Percentiles rank a stretch among this genome's conserved stretches.
phyloP scores from a whole-genome alignment of 140 eudicot genomes.

The Anethum foeniculum region DNA sequence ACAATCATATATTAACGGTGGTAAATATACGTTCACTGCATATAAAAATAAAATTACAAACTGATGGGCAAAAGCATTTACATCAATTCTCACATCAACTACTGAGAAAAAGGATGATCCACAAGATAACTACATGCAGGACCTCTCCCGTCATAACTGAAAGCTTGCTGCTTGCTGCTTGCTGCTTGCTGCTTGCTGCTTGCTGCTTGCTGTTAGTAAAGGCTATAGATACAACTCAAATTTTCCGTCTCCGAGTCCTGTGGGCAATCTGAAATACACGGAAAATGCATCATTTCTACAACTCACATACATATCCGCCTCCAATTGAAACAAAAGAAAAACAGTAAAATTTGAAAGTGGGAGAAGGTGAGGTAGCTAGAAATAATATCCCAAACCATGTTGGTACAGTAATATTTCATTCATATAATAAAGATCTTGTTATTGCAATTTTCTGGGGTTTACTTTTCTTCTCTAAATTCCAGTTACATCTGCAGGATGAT shows the following conservation, averaged over 20 bases:
- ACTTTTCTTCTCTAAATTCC: background rate
- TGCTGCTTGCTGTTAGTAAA: background rate
- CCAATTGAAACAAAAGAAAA: background rate
- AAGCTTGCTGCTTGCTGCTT: constrained; percentile 1
- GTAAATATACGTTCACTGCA: background rate
- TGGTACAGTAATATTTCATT: background rate
- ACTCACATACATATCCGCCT: background rate
- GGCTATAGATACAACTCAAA: constrained; percentile 5
- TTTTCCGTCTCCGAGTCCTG: constrained; percentile 35
- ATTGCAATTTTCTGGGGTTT: background rate
- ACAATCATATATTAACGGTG: background rate
- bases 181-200: constrained; percentile 6
- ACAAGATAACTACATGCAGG: background rate
- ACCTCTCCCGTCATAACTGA: background rate
- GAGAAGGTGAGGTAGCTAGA: background rate
- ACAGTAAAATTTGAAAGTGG: background rate
- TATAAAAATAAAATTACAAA: background rate
- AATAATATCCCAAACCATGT: background rate
- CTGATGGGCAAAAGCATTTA: background rate
- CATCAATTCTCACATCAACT: background rate
- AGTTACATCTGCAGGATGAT: background rate
- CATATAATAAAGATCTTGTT: background rate
- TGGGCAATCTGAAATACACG: constrained; percentile 31
- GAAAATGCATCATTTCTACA: background rate
- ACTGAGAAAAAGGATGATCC: background rate